Conservation (phyloP, 1,284 basidiomycete species). For the Boletus sp. region DNA sequence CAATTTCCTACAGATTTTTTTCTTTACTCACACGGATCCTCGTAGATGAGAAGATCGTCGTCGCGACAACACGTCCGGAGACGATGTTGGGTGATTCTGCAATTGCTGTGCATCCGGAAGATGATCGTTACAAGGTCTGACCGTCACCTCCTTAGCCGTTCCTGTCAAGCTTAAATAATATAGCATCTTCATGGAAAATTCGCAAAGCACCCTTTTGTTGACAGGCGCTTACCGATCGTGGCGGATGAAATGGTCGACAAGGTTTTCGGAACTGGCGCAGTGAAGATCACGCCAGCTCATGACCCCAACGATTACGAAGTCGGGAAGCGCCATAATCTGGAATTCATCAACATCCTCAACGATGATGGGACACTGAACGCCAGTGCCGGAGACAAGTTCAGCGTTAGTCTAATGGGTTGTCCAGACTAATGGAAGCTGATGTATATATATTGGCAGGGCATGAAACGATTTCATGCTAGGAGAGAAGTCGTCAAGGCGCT, state of each 20-base stretch:
- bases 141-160: not conserved
- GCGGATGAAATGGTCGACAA: constrained; percentile 91
- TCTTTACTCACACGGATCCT: not conserved
- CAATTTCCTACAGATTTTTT: not conserved
- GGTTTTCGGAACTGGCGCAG: constrained; percentile 96
- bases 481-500: constrained; percentile 82
- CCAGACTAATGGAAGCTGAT: not conserved
- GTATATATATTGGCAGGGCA: constrained; percentile 50
- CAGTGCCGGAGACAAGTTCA: constrained; percentile 81
- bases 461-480: constrained; percentile 95
- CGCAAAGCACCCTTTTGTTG: constrained; percentile 86
- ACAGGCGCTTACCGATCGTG: constrained; percentile 86
- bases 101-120: constrained; percentile 94
- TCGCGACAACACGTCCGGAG: constrained; percentile 97
- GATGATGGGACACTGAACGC: constrained; percentile 96
- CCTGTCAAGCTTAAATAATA: not conserved
- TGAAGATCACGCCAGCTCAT: constrained; percentile 99
- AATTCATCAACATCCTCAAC: constrained; percentile 95
- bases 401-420: constrained; percentile 45
- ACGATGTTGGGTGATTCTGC: constrained; percentile 99
- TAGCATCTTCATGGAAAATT: constrained; percentile 93
- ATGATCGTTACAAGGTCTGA: constrained; percentile 76
- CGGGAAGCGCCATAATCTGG: constrained; percentile 82
- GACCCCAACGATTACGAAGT: constrained; percentile 98
- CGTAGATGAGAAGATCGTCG: constrained; percentile 84